A percentile compares a stretch with the other conserved stretches of the same genome.
phyloP scores from a whole-genome alignment of 208 protist species.

The Vickermania ingenoplastis region DNA sequence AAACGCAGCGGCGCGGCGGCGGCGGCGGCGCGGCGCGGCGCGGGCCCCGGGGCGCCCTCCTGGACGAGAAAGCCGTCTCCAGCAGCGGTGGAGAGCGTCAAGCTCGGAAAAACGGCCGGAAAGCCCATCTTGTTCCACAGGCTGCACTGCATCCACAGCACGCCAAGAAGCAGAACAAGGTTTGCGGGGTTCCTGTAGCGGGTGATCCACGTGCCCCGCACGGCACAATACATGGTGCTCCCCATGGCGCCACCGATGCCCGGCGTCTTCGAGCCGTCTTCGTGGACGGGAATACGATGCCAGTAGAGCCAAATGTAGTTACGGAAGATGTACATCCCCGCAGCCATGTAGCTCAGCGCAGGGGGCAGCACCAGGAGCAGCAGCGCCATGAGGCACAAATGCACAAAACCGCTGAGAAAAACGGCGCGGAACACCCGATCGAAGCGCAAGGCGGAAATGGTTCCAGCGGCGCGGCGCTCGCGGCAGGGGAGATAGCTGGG shows the following conservation, averaged over 20 bases:
- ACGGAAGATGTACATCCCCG: constrained; percentile 48
- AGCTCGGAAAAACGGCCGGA: constrained; percentile 11
- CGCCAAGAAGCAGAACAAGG: constrained; percentile 25
- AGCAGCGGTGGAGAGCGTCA: neutral
- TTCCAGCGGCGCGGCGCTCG: constrained; percentile 31
- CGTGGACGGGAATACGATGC: constrained; percentile 33
- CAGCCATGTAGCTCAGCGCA: constrained; percentile 28
- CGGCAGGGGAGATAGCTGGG: constrained; percentile 24
- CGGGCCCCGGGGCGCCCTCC: neutral
- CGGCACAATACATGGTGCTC: constrained; percentile 26
- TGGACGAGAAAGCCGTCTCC: neutral
- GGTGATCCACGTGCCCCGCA: constrained; percentile 48
- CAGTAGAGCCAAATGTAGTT: constrained; percentile 45
- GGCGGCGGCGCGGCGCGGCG: neutral
- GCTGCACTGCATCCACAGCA: constrained; percentile 35
- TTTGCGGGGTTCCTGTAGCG: constrained; percentile 47
- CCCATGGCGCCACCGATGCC: constrained; percentile 13
- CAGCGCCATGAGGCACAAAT: constrained; percentile 19
- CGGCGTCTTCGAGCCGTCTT: constrained; percentile 1
- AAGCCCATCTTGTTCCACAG: constrained; percentile 46
- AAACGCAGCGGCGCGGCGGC: neutral
- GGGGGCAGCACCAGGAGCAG: constrained; percentile 37
- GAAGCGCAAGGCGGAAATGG: constrained; percentile 30
- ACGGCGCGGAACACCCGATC: constrained; percentile 34
- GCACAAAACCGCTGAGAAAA: constrained; percentile 20